phyloP scores from a whole-genome alignment of 1,284 basidiomycete genomes.

The Cryptococcus floricola region DNA sequence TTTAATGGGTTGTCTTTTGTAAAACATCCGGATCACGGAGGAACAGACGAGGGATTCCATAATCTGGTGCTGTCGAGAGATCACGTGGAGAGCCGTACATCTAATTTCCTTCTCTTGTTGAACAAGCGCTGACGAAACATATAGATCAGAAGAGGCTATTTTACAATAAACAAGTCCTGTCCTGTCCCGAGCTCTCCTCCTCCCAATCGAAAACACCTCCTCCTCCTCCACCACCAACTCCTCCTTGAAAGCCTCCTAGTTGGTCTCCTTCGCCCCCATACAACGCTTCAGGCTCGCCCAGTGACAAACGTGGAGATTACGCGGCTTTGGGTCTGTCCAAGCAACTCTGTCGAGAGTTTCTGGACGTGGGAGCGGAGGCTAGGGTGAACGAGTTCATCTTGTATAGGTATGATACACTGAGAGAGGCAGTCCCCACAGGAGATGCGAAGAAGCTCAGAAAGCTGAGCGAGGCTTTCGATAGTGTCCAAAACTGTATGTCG shows the following conservation, averaged over 20 bases:
- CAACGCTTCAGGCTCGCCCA: no score
- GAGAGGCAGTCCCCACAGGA: no score
- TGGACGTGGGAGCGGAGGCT: no score
- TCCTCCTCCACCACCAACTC: neutral
- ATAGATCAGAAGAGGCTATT: neutral
- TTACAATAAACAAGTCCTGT: neutral
- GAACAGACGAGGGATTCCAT: neutral
- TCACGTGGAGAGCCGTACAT: slow-evolving; percentile 10
- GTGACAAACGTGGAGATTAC: no score
- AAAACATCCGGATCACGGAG: slow-evolving; percentile 14
- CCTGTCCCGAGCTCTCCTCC: neutral
- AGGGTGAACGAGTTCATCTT: neutral
- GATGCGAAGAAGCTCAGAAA: no score
- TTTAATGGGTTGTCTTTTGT: neutral
- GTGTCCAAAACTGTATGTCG: no score
- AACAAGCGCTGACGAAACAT: neutral
- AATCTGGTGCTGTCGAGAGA: slow-evolving; percentile 1
- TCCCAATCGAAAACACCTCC: neutral
- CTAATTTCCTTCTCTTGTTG: neutral
- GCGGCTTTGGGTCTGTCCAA: no score
- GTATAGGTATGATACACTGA: neutral
- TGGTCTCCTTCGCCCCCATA: neutral
- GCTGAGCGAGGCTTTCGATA: no score
- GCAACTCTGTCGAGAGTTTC: no score
- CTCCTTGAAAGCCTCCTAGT: neutral